Evolutionary conservation across 352 stramenopile genomes (phyloP).

Genomic region (Globisporangium radiosum): DNA sequence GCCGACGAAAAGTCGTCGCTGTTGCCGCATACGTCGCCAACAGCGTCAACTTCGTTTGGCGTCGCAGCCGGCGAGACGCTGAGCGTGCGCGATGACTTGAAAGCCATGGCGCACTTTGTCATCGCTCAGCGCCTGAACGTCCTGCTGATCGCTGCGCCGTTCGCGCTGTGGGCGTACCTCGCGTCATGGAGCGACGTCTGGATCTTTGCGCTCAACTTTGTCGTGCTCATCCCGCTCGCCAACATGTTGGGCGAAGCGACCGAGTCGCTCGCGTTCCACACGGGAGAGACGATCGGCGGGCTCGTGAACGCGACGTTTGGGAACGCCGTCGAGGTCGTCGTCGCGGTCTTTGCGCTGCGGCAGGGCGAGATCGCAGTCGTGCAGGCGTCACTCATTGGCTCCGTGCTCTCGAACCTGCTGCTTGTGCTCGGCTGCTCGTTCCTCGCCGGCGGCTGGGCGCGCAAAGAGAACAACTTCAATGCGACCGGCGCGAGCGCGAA

Average conservation of each 20-base stretch:
- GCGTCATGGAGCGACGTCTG: slow-evolving; percentile 59
- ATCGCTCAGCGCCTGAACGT: slow-evolving; percentile 59
- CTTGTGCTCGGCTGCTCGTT: slow-evolving; percentile 96
- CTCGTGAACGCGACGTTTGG: slow-evolving; percentile 98
- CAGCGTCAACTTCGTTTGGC: slow-evolving; percentile 18
- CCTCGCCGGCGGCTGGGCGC: slow-evolving; percentile 78
- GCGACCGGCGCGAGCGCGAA: slow-evolving; percentile 88
- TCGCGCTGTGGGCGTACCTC: slow-evolving; percentile 66
- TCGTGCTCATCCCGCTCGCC: slow-evolving; percentile 95
- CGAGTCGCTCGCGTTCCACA: slow-evolving; percentile 95
- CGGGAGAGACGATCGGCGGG: slow-evolving; percentile 95
- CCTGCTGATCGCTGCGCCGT: slow-evolving; percentile 45
- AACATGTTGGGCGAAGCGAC: slow-evolving; percentile 95
- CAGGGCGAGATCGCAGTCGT: slow-evolving; percentile 94
- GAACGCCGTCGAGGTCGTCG: slow-evolving; percentile 96
- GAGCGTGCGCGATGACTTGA: slow-evolving; percentile 28
- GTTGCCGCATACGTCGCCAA: slow-evolving; percentile 6
- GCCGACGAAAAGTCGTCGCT: slow-evolving; percentile 11
- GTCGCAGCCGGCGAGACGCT: slow-evolving; percentile 15
- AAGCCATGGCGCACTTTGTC: slow-evolving; percentile 38
- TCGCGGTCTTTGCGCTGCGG: slow-evolving; percentile 92
- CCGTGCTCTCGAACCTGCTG: slow-evolving; percentile 96
- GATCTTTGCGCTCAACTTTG: slow-evolving; percentile 95
- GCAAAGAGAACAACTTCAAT: slow-evolving; percentile 92
- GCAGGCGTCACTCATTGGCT: slow-evolving; percentile 95